These are phyloP conservation scores for Trichoderma pleuroti DNA, from an alignment of 2,329 filamentous ascomycete species.

Conservation along the genomic window DNA sequence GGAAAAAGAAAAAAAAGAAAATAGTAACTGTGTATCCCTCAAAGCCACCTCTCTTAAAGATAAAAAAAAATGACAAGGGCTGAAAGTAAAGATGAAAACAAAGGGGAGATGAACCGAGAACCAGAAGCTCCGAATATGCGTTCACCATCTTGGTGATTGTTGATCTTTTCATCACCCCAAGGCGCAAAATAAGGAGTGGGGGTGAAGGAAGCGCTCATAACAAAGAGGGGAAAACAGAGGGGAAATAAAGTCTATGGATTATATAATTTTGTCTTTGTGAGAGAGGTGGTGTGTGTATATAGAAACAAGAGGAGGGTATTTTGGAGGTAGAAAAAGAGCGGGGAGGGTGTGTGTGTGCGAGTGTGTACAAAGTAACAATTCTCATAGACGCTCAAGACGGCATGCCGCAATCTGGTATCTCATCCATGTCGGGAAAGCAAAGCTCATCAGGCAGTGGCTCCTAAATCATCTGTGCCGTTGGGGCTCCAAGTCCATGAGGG, in stretches of 20 bases:
- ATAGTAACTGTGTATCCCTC: neutral
- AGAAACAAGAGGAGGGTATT: neutral
- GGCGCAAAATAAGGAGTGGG: neutral
- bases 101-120: neutral
- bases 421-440: neutral
- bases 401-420: neutral
- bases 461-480: slow-evolving; percentile 43
- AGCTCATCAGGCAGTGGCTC: slow-evolving; percentile 12
- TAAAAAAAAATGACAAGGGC: neutral
- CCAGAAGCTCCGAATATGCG: slow-evolving; percentile 1
- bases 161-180: neutral
- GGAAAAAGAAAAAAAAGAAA: neutral
- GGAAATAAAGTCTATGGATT: slow-evolving; percentile 11
- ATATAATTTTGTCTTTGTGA: slow-evolving; percentile 1
- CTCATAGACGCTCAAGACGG: neutral
- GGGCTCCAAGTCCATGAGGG: slow-evolving; percentile 33
- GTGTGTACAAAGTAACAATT: neutral
- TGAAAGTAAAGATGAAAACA: neutral
- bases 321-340: slow-evolving; percentile 2
- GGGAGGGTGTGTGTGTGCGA: neutral
- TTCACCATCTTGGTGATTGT: neutral
- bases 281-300: neutral
- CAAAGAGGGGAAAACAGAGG: neutral
- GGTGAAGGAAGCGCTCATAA: neutral
- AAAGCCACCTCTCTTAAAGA: neutral